A percentile compares a stretch with the other conserved stretches of the same genome.
Evolutionary conservation across 805 yeast species (phyloP).

Genomic region (Starmerella cellae): DNA sequence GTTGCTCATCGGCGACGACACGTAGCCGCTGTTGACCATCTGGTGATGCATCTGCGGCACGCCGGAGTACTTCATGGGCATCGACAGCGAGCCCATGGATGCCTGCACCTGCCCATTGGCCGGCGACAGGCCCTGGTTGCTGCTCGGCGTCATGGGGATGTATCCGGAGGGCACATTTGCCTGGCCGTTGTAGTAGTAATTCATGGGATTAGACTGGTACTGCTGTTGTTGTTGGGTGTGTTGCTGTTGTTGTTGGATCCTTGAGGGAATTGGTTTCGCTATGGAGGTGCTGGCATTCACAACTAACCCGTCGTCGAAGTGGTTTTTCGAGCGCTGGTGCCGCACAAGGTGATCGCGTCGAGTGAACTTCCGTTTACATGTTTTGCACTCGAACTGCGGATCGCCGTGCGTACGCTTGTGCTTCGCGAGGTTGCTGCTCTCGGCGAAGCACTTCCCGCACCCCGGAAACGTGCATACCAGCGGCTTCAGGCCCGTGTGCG

Average conservation of each 20-base stretch:
- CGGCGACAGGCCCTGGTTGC: neutral
- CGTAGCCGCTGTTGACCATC: too few relatives aligned
- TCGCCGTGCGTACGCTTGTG: constrained; percentile 66
- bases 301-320: neutral
- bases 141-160: neutral
- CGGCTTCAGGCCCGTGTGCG: constrained; percentile 87
- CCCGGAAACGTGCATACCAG: constrained; percentile 63
- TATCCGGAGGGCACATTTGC: too few relatives aligned
- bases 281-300: too few relatives aligned
- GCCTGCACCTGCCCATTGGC: neutral
- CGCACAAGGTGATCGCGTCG: constrained; percentile 21
- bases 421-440: constrained; percentile 75
- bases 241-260: too few relatives aligned
- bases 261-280: too few relatives aligned
- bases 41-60: too few relatives aligned
- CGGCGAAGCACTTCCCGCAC: constrained; percentile 76
- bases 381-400: constrained; percentile 15
- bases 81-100: neutral
- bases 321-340: constrained; percentile 15
- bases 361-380: constrained; percentile 19
- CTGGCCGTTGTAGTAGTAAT: too few relatives aligned
- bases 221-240: too few relatives aligned
- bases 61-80: too few relatives aligned
- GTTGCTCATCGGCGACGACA: too few relatives aligned
- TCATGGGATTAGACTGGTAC: too few relatives aligned